A percentile compares a stretch with the other conserved stretches of the same genome.
These are phyloP conservation scores for Macadamia integrifolia DNA, from an alignment of 164 flowering plant genomes.

Conservation along the genomic window DNA sequence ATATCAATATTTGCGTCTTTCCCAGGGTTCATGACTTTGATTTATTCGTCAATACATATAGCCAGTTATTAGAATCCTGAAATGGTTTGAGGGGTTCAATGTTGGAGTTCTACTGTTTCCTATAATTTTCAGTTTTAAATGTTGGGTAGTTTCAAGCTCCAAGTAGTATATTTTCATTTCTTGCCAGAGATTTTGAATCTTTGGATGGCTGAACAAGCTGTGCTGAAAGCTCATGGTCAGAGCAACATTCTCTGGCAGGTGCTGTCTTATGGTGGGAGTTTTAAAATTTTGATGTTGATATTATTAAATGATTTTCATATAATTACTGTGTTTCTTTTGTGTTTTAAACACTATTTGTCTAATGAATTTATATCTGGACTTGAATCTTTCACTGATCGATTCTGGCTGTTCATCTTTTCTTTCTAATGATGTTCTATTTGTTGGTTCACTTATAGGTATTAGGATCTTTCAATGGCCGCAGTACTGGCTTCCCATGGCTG, in stretches of 20 bases:
- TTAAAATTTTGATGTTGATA: background rate
- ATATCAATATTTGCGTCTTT: background rate
- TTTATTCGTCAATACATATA: background rate
- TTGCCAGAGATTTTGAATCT: too few relatives aligned
- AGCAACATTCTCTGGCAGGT: background rate
- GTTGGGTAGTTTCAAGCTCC: too few relatives aligned
- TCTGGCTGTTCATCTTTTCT: background rate
- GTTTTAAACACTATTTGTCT: background rate
- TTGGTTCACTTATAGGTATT: conserved; percentile 14
- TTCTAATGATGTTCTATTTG: background rate
- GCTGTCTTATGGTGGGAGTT: too few relatives aligned
- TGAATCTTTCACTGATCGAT: background rate
- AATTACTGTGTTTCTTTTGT: background rate
- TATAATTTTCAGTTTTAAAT: background rate
- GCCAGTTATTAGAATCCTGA: too few relatives aligned
- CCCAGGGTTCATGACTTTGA: background rate
- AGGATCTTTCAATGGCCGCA: conserved; percentile 42
- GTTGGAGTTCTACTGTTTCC: background rate
- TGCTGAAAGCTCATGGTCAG: too few relatives aligned
- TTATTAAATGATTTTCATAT: background rate
- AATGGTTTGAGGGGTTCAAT: background rate
- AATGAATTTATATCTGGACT: background rate
- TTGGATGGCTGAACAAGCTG: too few relatives aligned
- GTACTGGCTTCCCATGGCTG: conserved; percentile 65
- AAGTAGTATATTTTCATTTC: too few relatives aligned